Percentiles rank a stretch among this genome's conserved stretches.
phyloP scores from a whole-genome alignment of 2,329 filamentous ascomycete genomes.

The Sporothrix schenckii region DNA sequence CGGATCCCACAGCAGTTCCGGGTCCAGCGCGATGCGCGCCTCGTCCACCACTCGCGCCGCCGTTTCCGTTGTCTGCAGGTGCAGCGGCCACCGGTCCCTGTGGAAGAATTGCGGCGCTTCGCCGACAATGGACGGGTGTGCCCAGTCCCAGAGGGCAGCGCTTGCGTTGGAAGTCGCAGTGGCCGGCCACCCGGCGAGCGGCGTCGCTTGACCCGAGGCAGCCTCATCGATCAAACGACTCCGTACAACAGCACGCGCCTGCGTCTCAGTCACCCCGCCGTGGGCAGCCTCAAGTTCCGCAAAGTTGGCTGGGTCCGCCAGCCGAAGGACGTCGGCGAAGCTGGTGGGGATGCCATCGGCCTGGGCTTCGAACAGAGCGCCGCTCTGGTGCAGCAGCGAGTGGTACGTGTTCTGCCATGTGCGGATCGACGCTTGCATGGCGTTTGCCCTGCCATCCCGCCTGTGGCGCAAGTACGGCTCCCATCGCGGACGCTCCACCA shows the following conservation, averaged over 20 bases:
- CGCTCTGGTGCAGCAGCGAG: neutral
- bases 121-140: slow-evolving; percentile 37
- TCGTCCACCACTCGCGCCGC: slow-evolving; percentile 33
- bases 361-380: neutral
- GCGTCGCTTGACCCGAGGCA: slow-evolving; percentile 48
- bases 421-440: slow-evolving; percentile 15
- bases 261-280: slow-evolving; percentile 31
- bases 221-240: slow-evolving; percentile 50
- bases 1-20: slow-evolving; percentile 39
- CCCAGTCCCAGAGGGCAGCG: slow-evolving; percentile 46
- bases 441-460: neutral
- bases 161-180: slow-evolving; percentile 26
- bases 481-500: slow-evolving; percentile 23
- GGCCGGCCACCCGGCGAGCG: slow-evolving; percentile 42
- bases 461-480: slow-evolving; percentile 1
- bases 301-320: slow-evolving; percentile 40
- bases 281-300: slow-evolving; percentile 22
- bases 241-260: slow-evolving; percentile 43
- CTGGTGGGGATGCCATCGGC: slow-evolving; percentile 31
- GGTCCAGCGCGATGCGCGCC: slow-evolving; percentile 32
- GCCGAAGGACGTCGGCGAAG: slow-evolving; percentile 42
- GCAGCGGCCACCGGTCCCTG: slow-evolving; percentile 54
- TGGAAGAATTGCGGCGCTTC: slow-evolving; percentile 47
- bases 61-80: slow-evolving; percentile 44
- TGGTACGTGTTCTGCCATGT: slow-evolving; percentile 31